These are phyloP conservation scores for Pseudocercospora crystallina DNA, from an alignment of 2,329 filamentous ascomycete genomes.

Conservation along the genomic window DNA sequence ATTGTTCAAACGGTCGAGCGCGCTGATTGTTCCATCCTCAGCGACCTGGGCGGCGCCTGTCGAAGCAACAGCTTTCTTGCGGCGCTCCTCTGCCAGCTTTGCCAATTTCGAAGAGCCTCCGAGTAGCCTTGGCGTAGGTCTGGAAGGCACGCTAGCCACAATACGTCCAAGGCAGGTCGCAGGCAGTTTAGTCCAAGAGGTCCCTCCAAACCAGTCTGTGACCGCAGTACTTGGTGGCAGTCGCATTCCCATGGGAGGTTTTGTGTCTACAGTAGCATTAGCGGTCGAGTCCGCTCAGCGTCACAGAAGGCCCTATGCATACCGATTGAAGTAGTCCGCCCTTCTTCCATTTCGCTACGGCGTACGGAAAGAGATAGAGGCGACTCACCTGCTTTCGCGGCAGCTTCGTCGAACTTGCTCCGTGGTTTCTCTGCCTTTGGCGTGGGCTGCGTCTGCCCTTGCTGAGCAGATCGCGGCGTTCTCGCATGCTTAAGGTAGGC, in stretches of 20 bases:
- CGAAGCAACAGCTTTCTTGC: conserved; percentile 67
- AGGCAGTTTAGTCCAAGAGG: conserved; percentile 80
- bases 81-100: conserved; percentile 79
- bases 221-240: conserved; percentile 40
- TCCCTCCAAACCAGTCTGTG: conserved; percentile 72
- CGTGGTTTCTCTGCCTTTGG: conserved; percentile 43
- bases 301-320: not conserved
- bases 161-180: conserved; percentile 61
- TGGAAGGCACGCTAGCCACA: conserved; percentile 58
- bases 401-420: conserved; percentile 49
- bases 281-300: too few relatives aligned
- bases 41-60: conserved; percentile 11
- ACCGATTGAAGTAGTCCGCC: not conserved
- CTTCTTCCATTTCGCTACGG: not conserved
- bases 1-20: conserved; percentile 45
- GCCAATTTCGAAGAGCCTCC: conserved; percentile 91
- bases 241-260: not conserved
- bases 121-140: conserved; percentile 59
- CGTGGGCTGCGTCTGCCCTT: conserved; percentile 28
- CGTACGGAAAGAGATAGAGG: conserved; percentile 5
- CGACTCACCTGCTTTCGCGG: conserved; percentile 49
- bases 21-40: conserved; percentile 36
- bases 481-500: conserved; percentile 65
- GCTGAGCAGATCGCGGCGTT: conserved; percentile 26
- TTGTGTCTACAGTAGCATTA: too few relatives aligned